These are phyloP conservation scores for Hanseniaspora thailandica DNA, from an alignment of 805 yeast species.

Conservation along the genomic window DNA sequence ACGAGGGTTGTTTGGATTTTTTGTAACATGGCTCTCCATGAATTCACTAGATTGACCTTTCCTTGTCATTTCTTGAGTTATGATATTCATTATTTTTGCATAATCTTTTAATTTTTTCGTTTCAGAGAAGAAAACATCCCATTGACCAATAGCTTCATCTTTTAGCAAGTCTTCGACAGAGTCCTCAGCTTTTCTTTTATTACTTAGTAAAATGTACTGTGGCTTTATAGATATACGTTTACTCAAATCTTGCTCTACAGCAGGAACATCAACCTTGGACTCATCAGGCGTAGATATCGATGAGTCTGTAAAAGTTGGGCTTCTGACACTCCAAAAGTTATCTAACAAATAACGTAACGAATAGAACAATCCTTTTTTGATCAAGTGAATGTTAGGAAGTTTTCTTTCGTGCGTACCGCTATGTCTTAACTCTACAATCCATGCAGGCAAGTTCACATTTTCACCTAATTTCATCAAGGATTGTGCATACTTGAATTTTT, in stretches of 20 bases:
- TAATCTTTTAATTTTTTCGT: neutral
- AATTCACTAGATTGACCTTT: neutral
- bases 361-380: conserved; percentile 45
- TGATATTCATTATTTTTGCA: neutral
- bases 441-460: conserved; percentile 55
- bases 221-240: neutral
- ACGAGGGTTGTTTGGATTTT: too few relatives aligned
- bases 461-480: conserved; percentile 68
- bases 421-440: conserved; percentile 83
- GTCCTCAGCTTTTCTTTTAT: neutral
- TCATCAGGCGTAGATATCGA: conserved; percentile 21
- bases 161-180: neutral
- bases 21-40: too few relatives aligned
- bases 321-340: conserved; percentile 52
- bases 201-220: neutral
- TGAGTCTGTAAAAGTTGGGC: conserved; percentile 17
- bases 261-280: neutral
- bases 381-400: conserved; percentile 57
- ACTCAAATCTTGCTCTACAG: neutral
- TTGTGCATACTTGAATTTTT: conserved; percentile 63
- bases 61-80: neutral
- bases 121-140: neutral
- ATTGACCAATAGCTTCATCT: neutral
- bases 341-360: conserved; percentile 68
- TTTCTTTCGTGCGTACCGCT: conserved; percentile 75